Evolutionary conservation across 2,329 filamentous ascomycete species (phyloP), one percentile per base, ranked within the genome.

Genomic region (Ophiosphaerella korrae): DNA sequence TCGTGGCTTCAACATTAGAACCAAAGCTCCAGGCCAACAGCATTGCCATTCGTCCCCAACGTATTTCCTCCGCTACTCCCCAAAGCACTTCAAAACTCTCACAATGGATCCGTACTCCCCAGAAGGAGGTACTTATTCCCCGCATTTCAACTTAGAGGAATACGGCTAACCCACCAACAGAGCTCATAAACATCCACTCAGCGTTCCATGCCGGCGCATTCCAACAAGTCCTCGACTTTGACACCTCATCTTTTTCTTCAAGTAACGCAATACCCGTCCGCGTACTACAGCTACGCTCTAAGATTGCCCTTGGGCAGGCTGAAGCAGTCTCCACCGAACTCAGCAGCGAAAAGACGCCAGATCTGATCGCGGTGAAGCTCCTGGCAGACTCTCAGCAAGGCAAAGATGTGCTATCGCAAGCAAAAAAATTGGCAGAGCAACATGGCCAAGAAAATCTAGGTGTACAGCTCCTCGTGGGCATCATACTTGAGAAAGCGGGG

Each of bases 381-480:
- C 82, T 95, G 44, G 92, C 92, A 7, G 82, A 88, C 68, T 84
- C 86, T 60, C 66, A 65, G 41, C 63, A 70, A n/a, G 69, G 66
- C 39, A 74, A 73, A 23, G 68, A 70, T 44, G 68, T 72, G 2
- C 53, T 76, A 5, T 82, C 86, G 7, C 80, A 82, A 34, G 90
- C 90, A 7, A 84, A 92, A 76, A 83, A 84, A 64, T 82, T 97
- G 23, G 85, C 84, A 1, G 82, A 84, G 55, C 81, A 83, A 12
- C 79, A 86, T 13, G 80, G 81, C 18, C 90, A 94, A 52, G 68
- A 68, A 36, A 95, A 96, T 70, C 75, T 84, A 45, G 87, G 83
- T 0, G 92, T 97, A 31, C 91, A 97, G 78, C 79, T 96, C 34
- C 75, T 93, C 7, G 87, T 84, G 24, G 92, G 88, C n/a, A 93